Evolutionary conservation across 192 early-diverging fungal genomes (phyloP), one percentile per base, ranked within the genome.

Genomic region (Allomyces macrogynus): DNA sequence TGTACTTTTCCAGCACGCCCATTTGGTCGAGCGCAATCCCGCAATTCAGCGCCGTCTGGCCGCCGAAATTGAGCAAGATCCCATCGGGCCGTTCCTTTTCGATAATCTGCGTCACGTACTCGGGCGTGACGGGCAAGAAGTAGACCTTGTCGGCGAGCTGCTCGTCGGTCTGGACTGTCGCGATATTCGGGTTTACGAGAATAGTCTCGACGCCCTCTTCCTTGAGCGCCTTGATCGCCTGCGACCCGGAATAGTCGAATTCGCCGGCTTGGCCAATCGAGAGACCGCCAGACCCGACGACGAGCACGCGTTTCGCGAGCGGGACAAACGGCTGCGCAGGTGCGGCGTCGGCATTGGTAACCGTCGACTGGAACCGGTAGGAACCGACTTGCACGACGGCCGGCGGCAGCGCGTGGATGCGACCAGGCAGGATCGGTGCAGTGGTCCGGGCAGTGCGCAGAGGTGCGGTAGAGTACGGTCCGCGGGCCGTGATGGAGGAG

Each of bases 141-240:
- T 95, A 99, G 24, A 95, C 92, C 44, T 82, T 80, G 76, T 95
- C 89, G 1, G 95, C 95, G 43, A 99, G 80, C 61, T 85, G 87
- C 69, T 91, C 83, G 26, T 86, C 89, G 40, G 95, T 99, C 81
- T 99, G 95, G 62, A 96, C 89, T 3, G 95, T 99, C 43, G 95
- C 95, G 73, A 99, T 99, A 76, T 99, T 99, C 63, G 95, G 95
- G 76, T 99, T 99, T 66, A 96, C 85, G n/a, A 99, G 77, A 40
- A 99, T 85, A 2, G 95, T 99, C 68, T 95, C 71, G 65, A 99
- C 84, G 23, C 82, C 82, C 40, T 89, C 88, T 72, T 99, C 93
- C 66, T 85, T 84, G 65, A 97, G 76, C 22, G 95, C 95, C 75
- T 97, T 97, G 80, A 97, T 97, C 23, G 95, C 95, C 80, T 97